Conservation (phyloP, 805 yeast species). For the Cephaloascus fragrans region DNA sequence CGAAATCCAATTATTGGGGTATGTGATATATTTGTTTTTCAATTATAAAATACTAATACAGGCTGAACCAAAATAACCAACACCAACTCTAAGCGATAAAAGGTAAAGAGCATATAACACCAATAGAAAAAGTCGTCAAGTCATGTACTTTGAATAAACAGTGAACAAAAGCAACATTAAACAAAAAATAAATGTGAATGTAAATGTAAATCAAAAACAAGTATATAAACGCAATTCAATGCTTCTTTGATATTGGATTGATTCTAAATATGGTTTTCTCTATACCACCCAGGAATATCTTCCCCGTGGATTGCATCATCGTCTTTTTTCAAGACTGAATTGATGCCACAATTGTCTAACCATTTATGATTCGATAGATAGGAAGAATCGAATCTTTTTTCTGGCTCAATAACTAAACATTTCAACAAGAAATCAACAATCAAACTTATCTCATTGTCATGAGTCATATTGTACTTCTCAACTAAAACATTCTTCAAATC, state of each 20-base stretch:
- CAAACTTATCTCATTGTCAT: conserved; percentile 23
- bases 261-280: neutral
- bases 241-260: neutral
- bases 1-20: too few species aligned
- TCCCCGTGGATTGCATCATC: neutral
- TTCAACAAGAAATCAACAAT: conserved; percentile 37
- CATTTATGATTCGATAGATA: conserved; percentile 45
- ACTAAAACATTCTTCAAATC: conserved; percentile 35
- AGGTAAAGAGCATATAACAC: too few species aligned
- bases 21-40: too few species aligned
- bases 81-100: too few species aligned
- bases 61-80: too few species aligned
- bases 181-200: too few species aligned
- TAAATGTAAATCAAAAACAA: too few species aligned
- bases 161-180: too few species aligned
- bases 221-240: too few species aligned
- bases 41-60: too few species aligned
- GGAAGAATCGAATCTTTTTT: conserved; percentile 43
- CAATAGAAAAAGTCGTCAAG: too few species aligned
- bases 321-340: neutral
- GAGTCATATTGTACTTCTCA: conserved; percentile 36
- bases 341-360: conserved; percentile 14
- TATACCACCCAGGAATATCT: neutral
- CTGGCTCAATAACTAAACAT: conserved; percentile 40
- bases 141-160: too few species aligned